Evolutionary conservation across 2,329 filamentous ascomycete genomes (phyloP).

Genomic region (Paraphoma sp.): DNA sequence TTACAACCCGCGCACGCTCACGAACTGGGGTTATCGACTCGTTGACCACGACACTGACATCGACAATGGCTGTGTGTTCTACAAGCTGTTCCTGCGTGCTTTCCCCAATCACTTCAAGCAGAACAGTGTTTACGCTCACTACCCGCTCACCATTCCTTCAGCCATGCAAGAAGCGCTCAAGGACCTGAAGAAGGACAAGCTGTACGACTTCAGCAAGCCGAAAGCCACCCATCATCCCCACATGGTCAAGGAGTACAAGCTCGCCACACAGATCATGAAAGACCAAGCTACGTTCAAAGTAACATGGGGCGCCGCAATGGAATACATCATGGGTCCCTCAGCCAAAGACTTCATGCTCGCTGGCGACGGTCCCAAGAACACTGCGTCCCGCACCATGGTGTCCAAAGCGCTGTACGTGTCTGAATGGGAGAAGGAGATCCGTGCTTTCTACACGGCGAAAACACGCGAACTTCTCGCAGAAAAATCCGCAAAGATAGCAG

Average conservation of each 20-base stretch:
- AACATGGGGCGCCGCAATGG: constrained; percentile 68
- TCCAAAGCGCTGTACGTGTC: constrained; percentile 65
- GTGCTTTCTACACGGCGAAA: constrained; percentile 70
- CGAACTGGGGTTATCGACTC: constrained; percentile 84
- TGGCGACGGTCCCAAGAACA: constrained; percentile 42
- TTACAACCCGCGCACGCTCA: constrained; percentile 72
- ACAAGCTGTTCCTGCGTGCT: constrained; percentile 80
- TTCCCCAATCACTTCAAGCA: constrained; percentile 81
- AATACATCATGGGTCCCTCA: constrained; percentile 66
- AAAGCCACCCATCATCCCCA: constrained; percentile 53
- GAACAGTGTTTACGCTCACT: constrained; percentile 83
- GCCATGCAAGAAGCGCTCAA: constrained; percentile 77
- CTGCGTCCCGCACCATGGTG: constrained; percentile 41
- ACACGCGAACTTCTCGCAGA: constrained; percentile 67
- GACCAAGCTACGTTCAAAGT: constrained; percentile 68
- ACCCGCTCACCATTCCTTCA: constrained; percentile 72
- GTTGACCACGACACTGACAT: constrained; percentile 74
- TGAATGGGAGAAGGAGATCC: constrained; percentile 69
- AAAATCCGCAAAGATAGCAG: constrained; percentile 70
- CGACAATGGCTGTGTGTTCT: constrained; percentile 83
- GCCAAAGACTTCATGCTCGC: constrained; percentile 64
- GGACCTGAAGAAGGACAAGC: constrained; percentile 68
- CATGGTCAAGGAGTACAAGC: constrained; percentile 66
- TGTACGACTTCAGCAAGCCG: constrained; percentile 74
- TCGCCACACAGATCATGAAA: constrained; percentile 67